These are phyloP conservation scores for Gentiana straminea DNA, from an alignment of 257 asterid species.

Conservation along the genomic window DNA sequence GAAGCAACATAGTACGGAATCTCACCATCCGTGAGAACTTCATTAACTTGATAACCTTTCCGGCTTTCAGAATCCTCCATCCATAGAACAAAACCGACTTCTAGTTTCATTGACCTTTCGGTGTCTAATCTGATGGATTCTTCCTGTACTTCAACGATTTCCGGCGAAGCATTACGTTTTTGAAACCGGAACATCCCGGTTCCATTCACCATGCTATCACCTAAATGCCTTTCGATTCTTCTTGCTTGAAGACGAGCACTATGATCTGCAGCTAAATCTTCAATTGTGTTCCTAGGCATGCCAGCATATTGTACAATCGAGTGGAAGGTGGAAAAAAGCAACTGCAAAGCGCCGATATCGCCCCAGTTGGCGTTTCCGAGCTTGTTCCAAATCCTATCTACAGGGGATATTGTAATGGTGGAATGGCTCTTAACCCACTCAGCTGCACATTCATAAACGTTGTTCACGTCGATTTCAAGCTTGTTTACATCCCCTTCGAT, in stretches of 20 bases:
- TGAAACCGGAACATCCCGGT: constrained; percentile 61
- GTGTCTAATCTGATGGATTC: constrained; percentile 47
- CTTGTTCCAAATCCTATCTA: constrained; percentile 92
- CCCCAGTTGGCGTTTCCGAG: constrained; percentile 99
- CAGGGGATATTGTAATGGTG: constrained; percentile 57
- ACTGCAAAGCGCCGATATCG: constrained; percentile 88
- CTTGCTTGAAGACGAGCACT: constrained; percentile 82
- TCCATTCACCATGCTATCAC: constrained; percentile 44
- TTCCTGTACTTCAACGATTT: constrained; percentile 88
- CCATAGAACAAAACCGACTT: constrained; percentile 57
- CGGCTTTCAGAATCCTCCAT: constrained; percentile 68
- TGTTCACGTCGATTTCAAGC: constrained; percentile 55
- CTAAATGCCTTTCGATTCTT: constrained; percentile 71
- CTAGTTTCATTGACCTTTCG: constrained; percentile 50
- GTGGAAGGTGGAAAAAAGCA: constrained; percentile 84
- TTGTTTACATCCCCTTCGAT: constrained; percentile 84
- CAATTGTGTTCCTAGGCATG: constrained; percentile 54
- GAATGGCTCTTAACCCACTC: constrained; percentile 73
- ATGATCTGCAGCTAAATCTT: constrained; percentile 97
- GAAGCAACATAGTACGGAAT: constrained; percentile 49
- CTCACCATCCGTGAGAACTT: constrained; percentile 60
- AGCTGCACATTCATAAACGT: constrained; percentile 76
- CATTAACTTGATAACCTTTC: constrained; percentile 53
- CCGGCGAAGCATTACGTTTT: constrained; percentile 71
- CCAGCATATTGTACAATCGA: constrained; percentile 80